These are phyloP conservation scores for Tardiomyces depauwii DNA, from an alignment of 1,139 yeast species.

Conservation along the genomic window DNA sequence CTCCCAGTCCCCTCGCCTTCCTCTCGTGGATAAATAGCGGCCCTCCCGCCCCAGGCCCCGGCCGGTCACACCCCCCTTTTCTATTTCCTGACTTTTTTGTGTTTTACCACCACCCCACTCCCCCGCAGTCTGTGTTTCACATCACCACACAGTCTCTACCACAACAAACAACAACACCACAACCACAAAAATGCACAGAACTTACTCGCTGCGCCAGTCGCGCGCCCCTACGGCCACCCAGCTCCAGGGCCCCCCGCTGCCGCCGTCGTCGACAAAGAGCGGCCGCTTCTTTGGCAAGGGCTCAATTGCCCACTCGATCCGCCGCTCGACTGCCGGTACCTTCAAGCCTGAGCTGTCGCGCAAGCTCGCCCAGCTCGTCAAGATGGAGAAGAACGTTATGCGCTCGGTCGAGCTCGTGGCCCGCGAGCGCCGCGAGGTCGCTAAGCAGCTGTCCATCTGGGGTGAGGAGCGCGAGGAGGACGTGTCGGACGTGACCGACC, in stretches of 20 bases:
- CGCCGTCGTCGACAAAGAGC: constrained; percentile 76
- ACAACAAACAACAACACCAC: background rate
- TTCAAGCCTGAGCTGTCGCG: constrained; percentile 93
- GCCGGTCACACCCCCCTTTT: too few relatives aligned
- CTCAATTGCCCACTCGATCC: constrained; percentile 69
- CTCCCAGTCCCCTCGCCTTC: background rate
- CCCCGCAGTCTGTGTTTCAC: too few relatives aligned
- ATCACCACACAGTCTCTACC: background rate
- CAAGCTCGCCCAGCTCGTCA: constrained; percentile 79
- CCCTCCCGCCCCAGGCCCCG: constrained; percentile 2
- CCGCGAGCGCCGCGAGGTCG: constrained; percentile 92
- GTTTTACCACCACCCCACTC: background rate
- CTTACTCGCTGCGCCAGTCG: constrained; percentile 87
- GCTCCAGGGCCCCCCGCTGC: constrained; percentile 90
- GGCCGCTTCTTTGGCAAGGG: constrained; percentile 86
- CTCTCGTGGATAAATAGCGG: constrained; percentile 3
- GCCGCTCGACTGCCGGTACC: constrained; percentile 84
- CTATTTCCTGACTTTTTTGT: background rate
- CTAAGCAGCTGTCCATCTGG: constrained; percentile 92
- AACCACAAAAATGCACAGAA: constrained; percentile 71
- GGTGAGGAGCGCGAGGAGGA: constrained; percentile 99
- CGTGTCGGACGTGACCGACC: constrained; percentile 93
- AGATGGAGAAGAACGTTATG: constrained; percentile 95
- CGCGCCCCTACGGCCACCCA: constrained; percentile 98
- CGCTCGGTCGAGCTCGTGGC: constrained; percentile 89